Conservation (phyloP, 805 yeast species). For the Isabelozyma heimii region DNA sequence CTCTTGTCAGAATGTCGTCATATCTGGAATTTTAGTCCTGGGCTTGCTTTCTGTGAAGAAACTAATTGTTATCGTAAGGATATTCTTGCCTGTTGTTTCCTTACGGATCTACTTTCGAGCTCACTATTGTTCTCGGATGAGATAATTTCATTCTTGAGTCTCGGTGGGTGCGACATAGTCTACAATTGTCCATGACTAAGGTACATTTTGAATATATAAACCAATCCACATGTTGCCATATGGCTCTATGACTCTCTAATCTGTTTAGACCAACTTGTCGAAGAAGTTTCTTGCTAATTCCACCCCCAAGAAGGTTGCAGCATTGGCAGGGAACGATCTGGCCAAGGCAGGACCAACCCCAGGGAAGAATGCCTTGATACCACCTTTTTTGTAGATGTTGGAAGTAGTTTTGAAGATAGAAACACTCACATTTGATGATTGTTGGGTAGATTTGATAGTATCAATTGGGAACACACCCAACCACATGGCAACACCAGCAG, state of each 20-base stretch:
- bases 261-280: conserved; percentile 30
- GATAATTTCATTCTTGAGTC: too few species aligned
- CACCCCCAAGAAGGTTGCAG: conserved; percentile 97
- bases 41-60: too few species aligned
- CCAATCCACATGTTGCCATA: too few species aligned
- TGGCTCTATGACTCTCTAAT: background rate
- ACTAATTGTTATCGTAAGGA: too few species aligned
- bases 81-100: too few species aligned
- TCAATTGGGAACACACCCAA: conserved; percentile 92
- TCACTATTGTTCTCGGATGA: too few species aligned
- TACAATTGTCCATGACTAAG: too few species aligned
- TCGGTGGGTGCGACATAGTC: too few species aligned
- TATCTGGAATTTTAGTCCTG: too few species aligned
- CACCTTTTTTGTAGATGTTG: conserved; percentile 70
- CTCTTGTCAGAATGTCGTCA: too few species aligned
- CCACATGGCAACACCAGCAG: conserved; percentile 98
- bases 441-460: conserved; percentile 85
- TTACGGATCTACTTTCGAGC: too few species aligned
- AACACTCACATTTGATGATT: conserved; percentile 53
- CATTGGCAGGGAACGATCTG: conserved; percentile 96
- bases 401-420: conserved; percentile 65
- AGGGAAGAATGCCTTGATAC: conserved; percentile 91
- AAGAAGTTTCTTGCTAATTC: conserved; percentile 63
- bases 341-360: conserved; percentile 95
- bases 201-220: too few species aligned